A percentile compares a stretch with the other conserved stretches of the same genome.
phyloP scores from a whole-genome alignment of 768 basidiomycete genomes.

The Lactifluus volemus region DNA sequence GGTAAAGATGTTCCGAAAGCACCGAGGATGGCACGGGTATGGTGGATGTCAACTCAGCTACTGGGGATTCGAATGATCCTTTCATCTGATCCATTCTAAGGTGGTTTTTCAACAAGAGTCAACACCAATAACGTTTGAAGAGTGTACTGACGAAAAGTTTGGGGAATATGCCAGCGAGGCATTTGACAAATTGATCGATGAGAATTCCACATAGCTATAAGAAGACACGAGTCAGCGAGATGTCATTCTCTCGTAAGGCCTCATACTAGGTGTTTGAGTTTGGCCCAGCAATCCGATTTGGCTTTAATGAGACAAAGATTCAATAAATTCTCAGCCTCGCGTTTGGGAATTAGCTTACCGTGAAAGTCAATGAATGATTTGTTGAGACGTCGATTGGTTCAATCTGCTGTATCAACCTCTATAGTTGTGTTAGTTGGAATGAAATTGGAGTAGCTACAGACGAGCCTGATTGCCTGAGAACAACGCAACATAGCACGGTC shows the following conservation, averaged over 20 bases:
- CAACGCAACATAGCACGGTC: constrained; percentile 45
- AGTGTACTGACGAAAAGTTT: constrained; percentile 41
- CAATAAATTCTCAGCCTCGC: background rate
- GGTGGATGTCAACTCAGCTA: constrained; percentile 40
- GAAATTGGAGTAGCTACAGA: background rate
- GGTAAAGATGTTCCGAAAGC: constrained; percentile 20
- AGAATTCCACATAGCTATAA: constrained; percentile 54
- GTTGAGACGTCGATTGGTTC: constrained; percentile 44
- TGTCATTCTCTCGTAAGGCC: background rate
- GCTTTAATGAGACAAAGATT: constrained; percentile 29
- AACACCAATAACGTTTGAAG: background rate
- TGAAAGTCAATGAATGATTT: constrained; percentile 43
- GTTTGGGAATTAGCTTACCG: constrained; percentile 30
- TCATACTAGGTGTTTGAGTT: constrained; percentile 48
- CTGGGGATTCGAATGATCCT: constrained; percentile 45
- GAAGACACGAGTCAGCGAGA: background rate
- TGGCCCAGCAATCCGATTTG: constrained; percentile 46
- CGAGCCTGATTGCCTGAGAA: constrained; percentile 45
- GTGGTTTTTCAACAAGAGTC: background rate
- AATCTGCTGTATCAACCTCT: constrained; percentile 54
- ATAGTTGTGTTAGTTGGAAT: background rate
- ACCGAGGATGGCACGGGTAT: constrained; percentile 32
- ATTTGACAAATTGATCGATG: constrained; percentile 23
- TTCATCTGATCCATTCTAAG: constrained; percentile 49
- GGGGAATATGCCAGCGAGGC: constrained; percentile 40